Evolutionary conservation across 2,329 filamentous ascomycete species (phyloP).

Genomic region (Alternaria longipes): DNA sequence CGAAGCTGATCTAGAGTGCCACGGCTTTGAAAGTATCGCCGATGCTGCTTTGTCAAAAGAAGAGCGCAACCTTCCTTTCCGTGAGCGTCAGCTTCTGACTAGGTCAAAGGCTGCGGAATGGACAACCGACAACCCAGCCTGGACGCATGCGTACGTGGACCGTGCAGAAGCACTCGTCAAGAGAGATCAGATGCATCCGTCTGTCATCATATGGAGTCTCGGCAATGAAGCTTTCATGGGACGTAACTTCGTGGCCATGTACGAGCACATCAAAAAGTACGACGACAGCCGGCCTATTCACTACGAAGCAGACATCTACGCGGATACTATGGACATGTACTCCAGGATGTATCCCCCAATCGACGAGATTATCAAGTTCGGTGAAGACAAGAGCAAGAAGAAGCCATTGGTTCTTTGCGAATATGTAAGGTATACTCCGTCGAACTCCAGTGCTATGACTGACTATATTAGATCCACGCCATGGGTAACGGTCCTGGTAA

Average conservation of each 20-base stretch:
- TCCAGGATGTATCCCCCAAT: conserved; percentile 72
- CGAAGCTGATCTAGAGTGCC: conserved; percentile 61
- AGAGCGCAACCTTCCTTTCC: conserved; percentile 62
- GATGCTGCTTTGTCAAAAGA: conserved; percentile 36
- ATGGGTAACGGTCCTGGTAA: conserved; percentile 80
- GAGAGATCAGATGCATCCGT: conserved; percentile 75
- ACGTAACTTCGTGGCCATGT: conserved; percentile 73
- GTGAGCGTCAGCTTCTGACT: conserved; percentile 67
- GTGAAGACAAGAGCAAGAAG: conserved; percentile 50
- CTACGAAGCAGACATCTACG: conserved; percentile 71
- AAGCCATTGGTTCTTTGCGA: conserved; percentile 68
- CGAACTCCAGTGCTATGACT: neutral
- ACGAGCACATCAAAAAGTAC: conserved; percentile 65
- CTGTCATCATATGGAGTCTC: conserved; percentile 76
- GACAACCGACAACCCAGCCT: conserved; percentile 68
- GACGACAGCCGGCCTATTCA: conserved; percentile 70
- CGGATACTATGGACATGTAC: conserved; percentile 70
- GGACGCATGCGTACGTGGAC: conserved; percentile 73
- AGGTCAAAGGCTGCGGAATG: conserved; percentile 65
- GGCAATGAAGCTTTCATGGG: conserved; percentile 80
- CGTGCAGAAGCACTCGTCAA: conserved; percentile 70
- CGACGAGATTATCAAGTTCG: conserved; percentile 60
- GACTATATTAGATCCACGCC: conserved; percentile 57
- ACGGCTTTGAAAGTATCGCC: conserved; percentile 54
- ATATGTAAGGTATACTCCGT: conserved; percentile 47